phyloP scores from a whole-genome alignment of 2,329 filamentous ascomycete genomes.

The Paecilomyces variotii region DNA sequence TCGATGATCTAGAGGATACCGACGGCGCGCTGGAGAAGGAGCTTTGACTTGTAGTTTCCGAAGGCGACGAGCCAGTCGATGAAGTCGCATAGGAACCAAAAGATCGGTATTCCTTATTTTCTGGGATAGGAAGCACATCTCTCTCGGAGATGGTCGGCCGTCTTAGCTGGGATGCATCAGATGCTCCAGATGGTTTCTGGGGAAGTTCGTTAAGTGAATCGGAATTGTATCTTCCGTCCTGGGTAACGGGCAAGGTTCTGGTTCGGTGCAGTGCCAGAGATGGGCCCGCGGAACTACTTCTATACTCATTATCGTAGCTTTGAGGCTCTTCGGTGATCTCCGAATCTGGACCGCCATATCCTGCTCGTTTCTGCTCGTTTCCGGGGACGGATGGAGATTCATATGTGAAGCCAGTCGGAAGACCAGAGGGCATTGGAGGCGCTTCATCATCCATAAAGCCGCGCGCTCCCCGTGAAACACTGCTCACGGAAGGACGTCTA shows the following conservation, averaged over 20 bases:
- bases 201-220: not conserved
- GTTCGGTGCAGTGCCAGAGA: constrained; percentile 5
- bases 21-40: constrained; percentile 53
- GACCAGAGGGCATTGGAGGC: constrained; percentile 23
- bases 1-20: constrained; percentile 20
- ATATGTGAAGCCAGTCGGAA: constrained; percentile 15
- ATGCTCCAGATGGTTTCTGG: not conserved
- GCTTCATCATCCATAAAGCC: constrained; percentile 22
- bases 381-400: constrained; percentile 14
- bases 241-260: constrained; percentile 6
- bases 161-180: constrained; percentile 3
- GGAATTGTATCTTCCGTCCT: not conserved
- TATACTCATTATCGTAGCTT: constrained; percentile 1
- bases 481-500: constrained; percentile 25
- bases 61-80: constrained; percentile 56
- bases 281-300: not conserved
- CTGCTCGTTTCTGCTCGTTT: constrained; percentile 14
- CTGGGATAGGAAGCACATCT: not conserved
- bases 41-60: constrained; percentile 52
- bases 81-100: constrained; percentile 43
- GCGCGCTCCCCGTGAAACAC: constrained; percentile 17
- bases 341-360: constrained; percentile 24
- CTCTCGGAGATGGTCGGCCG: not conserved
- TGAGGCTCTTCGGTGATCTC: constrained; percentile 11
- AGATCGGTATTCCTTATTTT: not conserved